Evolutionary conservation across 2,329 filamentous ascomycete species (phyloP).

Genomic region (Alternaria hordeiaustralica): DNA sequence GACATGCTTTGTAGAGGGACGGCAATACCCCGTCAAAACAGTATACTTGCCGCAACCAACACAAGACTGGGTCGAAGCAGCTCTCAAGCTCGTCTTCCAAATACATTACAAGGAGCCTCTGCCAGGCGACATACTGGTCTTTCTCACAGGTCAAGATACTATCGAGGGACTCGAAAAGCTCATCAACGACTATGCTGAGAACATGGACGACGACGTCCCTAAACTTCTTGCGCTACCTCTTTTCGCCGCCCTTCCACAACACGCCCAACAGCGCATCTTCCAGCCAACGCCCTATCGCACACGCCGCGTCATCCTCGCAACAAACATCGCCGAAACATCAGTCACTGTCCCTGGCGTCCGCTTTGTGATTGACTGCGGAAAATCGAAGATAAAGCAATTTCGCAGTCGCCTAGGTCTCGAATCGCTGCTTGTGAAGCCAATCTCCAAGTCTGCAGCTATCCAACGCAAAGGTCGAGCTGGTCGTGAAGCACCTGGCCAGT

Average conservation of each 20-base stretch:
- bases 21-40: constrained; percentile 84
- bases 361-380: constrained; percentile 90
- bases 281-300: constrained; percentile 74
- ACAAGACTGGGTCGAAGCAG: constrained; percentile 79
- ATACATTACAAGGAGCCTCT: constrained; percentile 87
- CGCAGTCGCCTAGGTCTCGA: constrained; percentile 84
- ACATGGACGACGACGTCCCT: constrained; percentile 76
- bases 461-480: constrained; percentile 92
- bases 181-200: constrained; percentile 78
- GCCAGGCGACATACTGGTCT: constrained; percentile 93
- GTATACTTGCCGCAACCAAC: constrained; percentile 77
- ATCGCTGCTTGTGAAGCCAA: constrained; percentile 85
- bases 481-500: constrained; percentile 88
- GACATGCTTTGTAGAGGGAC: constrained; percentile 77
- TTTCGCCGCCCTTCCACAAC: constrained; percentile 87
- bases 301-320: constrained; percentile 88
- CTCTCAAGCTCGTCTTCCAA: constrained; percentile 82
- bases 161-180: constrained; percentile 83
- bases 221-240: constrained; percentile 76
- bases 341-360: constrained; percentile 93
- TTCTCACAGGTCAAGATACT: constrained; percentile 90
- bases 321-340: constrained; percentile 98
- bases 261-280: constrained; percentile 87
- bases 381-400: constrained; percentile 93
- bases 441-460: constrained; percentile 91